phyloP scores from a whole-genome alignment of 179 eudicot genomes.

The Beta corolliflora region DNA sequence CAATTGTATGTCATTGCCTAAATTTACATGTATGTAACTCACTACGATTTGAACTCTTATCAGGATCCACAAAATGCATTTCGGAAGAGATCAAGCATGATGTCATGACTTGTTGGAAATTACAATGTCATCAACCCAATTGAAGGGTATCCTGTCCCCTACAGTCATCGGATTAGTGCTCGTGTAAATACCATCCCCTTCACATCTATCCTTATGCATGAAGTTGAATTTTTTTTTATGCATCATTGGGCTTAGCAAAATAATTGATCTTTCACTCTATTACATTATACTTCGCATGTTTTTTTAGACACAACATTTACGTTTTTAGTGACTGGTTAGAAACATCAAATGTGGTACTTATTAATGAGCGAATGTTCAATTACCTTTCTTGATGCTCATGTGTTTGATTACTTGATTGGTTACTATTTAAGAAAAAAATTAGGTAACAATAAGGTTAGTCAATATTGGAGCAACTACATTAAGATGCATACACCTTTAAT shows the following conservation, averaged over 20 bases:
- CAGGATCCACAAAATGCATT: constrained; percentile 73
- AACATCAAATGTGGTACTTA: too few relatives aligned
- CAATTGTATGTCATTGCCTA: background rate
- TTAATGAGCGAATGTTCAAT: too few relatives aligned
- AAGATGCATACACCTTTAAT: too few relatives aligned
- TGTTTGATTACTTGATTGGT: too few relatives aligned
- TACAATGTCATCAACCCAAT: constrained; percentile 50
- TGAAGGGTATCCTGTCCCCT: constrained; percentile 51
- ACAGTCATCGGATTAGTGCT: constrained; percentile 51
- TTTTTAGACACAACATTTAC: too few relatives aligned
- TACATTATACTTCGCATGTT: too few relatives aligned
- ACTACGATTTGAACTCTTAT: constrained; percentile 57
- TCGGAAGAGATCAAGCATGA: constrained; percentile 58
- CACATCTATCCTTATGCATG: background rate
- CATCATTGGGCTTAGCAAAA: background rate
- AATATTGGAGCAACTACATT: too few relatives aligned
- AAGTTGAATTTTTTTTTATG: background rate
- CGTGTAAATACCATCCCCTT: constrained; percentile 33
- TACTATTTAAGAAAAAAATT: too few relatives aligned
- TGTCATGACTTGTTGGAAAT: constrained; percentile 64
- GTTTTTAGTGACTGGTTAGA: too few relatives aligned
- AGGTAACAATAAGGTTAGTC: too few relatives aligned
- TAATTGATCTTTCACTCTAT: too few relatives aligned
- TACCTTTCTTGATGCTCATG: too few relatives aligned
- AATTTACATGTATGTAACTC: constrained; percentile 31